These are phyloP conservation scores for Cercospora beticola DNA, from an alignment of 2,329 filamentous ascomycete genomes.

Conservation along the genomic window DNA sequence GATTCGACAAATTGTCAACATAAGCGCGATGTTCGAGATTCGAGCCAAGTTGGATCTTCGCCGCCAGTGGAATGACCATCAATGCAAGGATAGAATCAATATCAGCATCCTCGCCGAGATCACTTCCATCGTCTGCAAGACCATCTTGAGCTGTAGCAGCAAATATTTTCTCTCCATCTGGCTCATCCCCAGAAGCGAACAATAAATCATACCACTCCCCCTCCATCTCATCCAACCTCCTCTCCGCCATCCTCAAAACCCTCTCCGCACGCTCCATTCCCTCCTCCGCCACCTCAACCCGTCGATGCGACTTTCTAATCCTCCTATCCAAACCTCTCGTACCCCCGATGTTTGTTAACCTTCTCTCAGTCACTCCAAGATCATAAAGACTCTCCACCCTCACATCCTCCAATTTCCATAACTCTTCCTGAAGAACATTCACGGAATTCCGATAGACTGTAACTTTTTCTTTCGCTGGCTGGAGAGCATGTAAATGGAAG, in stretches of 20 bases:
- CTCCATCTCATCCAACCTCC: neutral
- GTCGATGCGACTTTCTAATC: neutral
- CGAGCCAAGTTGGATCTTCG: neutral
- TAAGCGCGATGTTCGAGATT: neutral
- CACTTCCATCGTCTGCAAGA: neutral
- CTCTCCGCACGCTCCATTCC: neutral
- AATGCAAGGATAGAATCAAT: neutral
- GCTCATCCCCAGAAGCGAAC: neutral
- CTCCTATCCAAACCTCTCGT: neutral
- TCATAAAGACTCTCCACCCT: neutral
- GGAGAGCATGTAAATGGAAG: neutral
- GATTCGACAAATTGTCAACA: neutral
- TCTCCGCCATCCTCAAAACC: neutral
- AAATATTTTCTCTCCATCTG: neutral
- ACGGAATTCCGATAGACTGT: neutral
- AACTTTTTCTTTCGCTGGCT: neutral
- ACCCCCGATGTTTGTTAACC: neutral
- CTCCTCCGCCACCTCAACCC: neutral
- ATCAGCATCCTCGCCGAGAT: neutral
- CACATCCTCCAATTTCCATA: neutral
- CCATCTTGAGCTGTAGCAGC: neutral
- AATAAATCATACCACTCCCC: neutral
- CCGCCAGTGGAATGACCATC: neutral
- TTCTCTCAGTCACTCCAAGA: neutral
- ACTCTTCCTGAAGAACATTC: neutral